Percentiles rank a stretch among this genome's conserved stretches.
These are phyloP conservation scores for Sanghuangporus weigelae DNA, from an alignment of 1,284 basidiomycete species.

Conservation along the genomic window DNA sequence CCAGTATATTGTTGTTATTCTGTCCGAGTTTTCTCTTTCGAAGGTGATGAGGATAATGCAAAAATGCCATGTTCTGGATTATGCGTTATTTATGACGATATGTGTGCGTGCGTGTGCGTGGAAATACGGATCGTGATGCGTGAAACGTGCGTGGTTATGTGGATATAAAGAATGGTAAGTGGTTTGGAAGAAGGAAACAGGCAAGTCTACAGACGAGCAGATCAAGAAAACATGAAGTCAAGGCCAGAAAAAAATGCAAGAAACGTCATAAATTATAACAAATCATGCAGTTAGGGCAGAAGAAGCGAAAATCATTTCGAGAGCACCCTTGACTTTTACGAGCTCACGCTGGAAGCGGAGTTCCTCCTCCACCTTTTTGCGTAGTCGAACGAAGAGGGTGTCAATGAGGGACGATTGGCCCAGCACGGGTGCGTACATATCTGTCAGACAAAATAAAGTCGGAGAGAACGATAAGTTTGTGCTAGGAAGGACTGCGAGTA, in stretches of 20 bases:
- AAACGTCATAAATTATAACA: not conserved
- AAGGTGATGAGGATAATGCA: too few relatives aligned
- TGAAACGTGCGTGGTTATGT: not conserved
- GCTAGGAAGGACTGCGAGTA: conserved; percentile 7
- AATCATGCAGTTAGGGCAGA: conserved; percentile 34
- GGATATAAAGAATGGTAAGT: not conserved
- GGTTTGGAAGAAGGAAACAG: not conserved
- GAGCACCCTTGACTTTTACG: conserved; percentile 77
- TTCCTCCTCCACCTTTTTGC: conserved; percentile 81
- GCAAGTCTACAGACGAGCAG: not conserved
- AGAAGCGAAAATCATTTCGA: conserved; percentile 88
- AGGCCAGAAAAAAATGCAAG: not conserved
- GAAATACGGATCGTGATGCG: not conserved
- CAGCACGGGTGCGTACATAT: conserved; percentile 87
- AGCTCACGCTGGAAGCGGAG: conserved; percentile 89
- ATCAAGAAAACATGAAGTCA: not conserved
- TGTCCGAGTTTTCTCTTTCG: too few relatives aligned
- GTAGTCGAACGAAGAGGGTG: conserved; percentile 77
- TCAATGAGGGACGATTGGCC: conserved; percentile 95
- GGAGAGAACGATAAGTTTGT: not conserved
- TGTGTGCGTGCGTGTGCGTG: too few relatives aligned
- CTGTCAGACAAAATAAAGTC: conserved; percentile 35
- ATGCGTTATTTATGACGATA: not conserved
- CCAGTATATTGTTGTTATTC: too few relatives aligned
- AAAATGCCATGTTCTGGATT: not conserved